Evolutionary conservation across 257 asterid genomes (phyloP).

Genomic region (Solanum medicagineum): DNA sequence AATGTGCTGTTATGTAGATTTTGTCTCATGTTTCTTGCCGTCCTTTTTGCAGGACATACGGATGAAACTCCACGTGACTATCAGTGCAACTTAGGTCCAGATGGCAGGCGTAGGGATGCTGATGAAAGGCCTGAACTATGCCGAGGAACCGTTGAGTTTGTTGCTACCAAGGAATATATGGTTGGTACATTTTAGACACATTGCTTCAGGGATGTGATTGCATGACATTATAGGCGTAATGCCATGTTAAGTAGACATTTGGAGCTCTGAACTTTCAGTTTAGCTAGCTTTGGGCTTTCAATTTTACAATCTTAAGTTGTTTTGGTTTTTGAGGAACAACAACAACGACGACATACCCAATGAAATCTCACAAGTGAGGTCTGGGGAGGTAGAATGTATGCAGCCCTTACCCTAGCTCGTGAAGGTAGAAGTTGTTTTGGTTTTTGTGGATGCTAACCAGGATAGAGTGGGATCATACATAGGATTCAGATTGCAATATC

Average conservation of each 20-base stretch:
- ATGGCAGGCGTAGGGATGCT: constrained; percentile 98
- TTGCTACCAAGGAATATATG: constrained; percentile 87
- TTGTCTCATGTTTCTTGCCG: background rate
- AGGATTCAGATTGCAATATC: background rate
- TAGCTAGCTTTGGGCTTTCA: background rate
- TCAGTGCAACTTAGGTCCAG: constrained; percentile 99
- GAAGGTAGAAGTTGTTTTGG: background rate
- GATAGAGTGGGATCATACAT: background rate
- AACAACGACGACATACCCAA: too few relatives aligned
- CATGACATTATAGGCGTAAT: background rate
- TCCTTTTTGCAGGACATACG: constrained; percentile 57
- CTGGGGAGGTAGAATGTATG: too few relatives aligned
- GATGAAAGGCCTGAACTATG: constrained; percentile 97
- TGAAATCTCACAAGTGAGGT: too few relatives aligned
- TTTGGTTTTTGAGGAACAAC: background rate
- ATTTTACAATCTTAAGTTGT: background rate
- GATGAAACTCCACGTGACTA: constrained; percentile 98
- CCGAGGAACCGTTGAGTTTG: constrained; percentile 97
- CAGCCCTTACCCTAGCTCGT: too few relatives aligned
- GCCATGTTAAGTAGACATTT: background rate
- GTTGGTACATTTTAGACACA: constrained; percentile 32
- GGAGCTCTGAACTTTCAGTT: background rate
- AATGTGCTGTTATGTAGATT: background rate
- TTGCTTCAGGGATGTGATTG: background rate
- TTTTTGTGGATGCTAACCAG: background rate